These are phyloP conservation scores for Fraxinus velutina DNA, from an alignment of 305 asterid species.

Conservation along the genomic window DNA sequence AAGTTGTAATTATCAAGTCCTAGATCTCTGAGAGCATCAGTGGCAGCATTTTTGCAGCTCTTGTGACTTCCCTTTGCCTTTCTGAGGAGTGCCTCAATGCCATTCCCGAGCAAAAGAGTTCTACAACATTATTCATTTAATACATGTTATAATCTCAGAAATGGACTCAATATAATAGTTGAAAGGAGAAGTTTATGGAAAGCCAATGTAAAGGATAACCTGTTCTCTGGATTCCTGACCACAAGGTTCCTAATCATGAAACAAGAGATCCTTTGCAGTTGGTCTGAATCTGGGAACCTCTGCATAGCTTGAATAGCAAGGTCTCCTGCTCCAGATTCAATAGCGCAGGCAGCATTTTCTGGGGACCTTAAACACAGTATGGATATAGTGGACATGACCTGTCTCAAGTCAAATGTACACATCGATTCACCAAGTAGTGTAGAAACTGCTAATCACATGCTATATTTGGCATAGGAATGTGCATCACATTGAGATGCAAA, in stretches of 20 bases:
- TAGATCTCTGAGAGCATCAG: slow-evolving; percentile 85
- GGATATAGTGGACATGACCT: slow-evolving; percentile 72
- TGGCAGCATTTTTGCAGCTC: slow-evolving; percentile 84
- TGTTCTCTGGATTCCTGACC: slow-evolving; percentile 82
- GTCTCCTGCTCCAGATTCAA: slow-evolving; percentile 95
- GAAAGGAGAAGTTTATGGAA: not conserved
- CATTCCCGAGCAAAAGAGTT: slow-evolving; percentile 63
- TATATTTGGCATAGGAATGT: not conserved
- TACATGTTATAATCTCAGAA: not conserved
- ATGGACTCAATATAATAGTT: not conserved
- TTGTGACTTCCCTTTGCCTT: slow-evolving; percentile 67
- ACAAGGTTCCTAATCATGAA: slow-evolving; percentile 90
- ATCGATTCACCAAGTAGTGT: not conserved
- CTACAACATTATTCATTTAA: slow-evolving; percentile 35
- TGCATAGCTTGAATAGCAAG: slow-evolving; percentile 77
- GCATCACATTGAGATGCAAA: not conserved
- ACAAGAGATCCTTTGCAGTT: slow-evolving; percentile 68
- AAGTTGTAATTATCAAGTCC: slow-evolving; percentile 77
- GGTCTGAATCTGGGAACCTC: slow-evolving; percentile 71
- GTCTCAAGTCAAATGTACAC: slow-evolving; percentile 3
- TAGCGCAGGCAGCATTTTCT: slow-evolving; percentile 70
- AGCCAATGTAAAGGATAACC: slow-evolving; percentile 34
- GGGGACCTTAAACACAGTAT: slow-evolving; percentile 81
- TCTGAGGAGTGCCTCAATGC: slow-evolving; percentile 75
- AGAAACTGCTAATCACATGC: not conserved